Base-by-base conservation (phyloP, 495 filamentous ascomycete species). In the Penicillium simplicissimum region DNA sequence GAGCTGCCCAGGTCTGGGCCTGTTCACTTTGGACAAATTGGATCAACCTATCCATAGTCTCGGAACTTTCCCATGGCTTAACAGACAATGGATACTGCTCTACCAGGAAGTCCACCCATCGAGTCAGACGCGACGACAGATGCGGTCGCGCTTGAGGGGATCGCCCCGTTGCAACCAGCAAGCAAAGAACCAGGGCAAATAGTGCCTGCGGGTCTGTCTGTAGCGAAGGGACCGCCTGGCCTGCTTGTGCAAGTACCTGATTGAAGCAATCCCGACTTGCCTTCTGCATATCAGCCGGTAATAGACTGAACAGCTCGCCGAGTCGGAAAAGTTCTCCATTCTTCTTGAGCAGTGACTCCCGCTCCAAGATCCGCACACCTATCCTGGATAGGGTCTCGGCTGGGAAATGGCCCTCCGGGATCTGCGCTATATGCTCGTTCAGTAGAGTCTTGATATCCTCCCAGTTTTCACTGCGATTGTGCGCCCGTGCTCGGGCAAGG, bases 311-410 rank as follows among this genome's bases (percentile, higher is more conserved):
- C 14, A 79, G 60, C 25, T 78, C 76, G 6, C 59, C 55, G 33
- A 76, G 58, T 35, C 66, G 55, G 63, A 78, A 77, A 3, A 81
- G 69, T 58, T 80, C 75, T 35, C 77, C 78, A 40, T 69, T 74
- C 49, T 70, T 65, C 4, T 65, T 43, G 35, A 78, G 61, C 3
- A 81, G 56, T n/a, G 76, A 79, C 21, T 66, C 61, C 13, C 75
- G 66, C 57, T 76, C 75, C 14, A 80, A 62, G 51, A 80, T 75
- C 33, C 70, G 71, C 21, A 76, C 64, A 31, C 68, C 72, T 34
- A 76, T 66, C 13, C 67, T 66, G 10, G 71, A 75, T 9, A 67
- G 15, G 5, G 73, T 62, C n/a, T 71, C 70, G 0, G 68, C 62
- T 6, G 73, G 55, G 43, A 81, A 74, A 19, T 72, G 70, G 0